Base-by-base conservation (phyloP, 768 basidiomycete genomes). In the Termitomyces sp. region DNA sequence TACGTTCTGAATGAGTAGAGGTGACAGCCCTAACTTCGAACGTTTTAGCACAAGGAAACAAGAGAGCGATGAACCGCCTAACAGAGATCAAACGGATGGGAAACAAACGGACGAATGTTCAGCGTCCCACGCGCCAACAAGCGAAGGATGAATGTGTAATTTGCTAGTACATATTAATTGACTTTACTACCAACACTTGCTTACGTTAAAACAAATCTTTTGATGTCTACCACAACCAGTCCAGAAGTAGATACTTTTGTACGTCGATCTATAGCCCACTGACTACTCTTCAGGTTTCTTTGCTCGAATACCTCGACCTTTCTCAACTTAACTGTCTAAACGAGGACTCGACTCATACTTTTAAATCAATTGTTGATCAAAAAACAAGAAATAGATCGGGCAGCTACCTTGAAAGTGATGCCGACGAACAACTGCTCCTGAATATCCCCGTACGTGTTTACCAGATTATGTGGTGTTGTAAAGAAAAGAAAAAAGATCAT, bases 1-100 rank as follows among this genome's bases (percentile, higher is more conserved):
- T 98, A 67, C 51, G 89, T 77, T 35, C 46, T 50, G 48, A 18
- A 26, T 26, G 33, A 41, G 47, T 55, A 48, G 49, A 48, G n/a
- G 43, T 41, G 48, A 46, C n/a, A 52, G 33, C 40, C 6, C 14
- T 49, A 13, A 50, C 49, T 58, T 16, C 58, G 4, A 20, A 44
- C 5, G 52, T 40, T 52, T 2, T 66, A 97, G 95, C 93, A 4
- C 96, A 98, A 83, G 92, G 93, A n/a, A 96, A 98, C 75, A 95
- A 94, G 73, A 87, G 95, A 40, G 96, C 96, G 5, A 98, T 97
- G 95, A 90, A 85, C 63, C 85, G 96, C 35, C 74, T 98, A 69
- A 96, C 95, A 30, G 95, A 98, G 73, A 88, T 98, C 81, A 97
- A 97, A 72, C 87, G 92, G 35, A 82, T 86, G 76, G 91, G 92